phyloP scores from a whole-genome alignment of 192 early-diverging fungal genomes.

The Backusella westeae region DNA sequence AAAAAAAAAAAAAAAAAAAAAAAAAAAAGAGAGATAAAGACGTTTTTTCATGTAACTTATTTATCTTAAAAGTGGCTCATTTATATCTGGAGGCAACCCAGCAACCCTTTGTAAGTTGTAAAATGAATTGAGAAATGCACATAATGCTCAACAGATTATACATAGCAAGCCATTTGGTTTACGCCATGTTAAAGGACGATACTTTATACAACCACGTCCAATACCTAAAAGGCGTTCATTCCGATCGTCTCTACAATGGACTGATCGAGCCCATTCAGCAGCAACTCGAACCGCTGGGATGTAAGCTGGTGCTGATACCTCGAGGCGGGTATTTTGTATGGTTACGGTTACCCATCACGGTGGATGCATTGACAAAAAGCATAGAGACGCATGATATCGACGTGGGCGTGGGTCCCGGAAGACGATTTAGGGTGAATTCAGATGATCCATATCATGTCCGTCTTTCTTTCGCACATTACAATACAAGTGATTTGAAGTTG shows the following conservation, averaged over 20 bases:
- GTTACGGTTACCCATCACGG: slow-evolving; percentile 21
- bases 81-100: slow-evolving; percentile 32
- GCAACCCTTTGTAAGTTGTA: slow-evolving; percentile 19
- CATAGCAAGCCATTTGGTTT: slow-evolving; percentile 13
- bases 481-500: not conserved
- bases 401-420: not conserved
- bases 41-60: not conserved
- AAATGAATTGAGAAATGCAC: too few relatives aligned
- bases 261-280: slow-evolving; percentile 16
- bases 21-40: not conserved
- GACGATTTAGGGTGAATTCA: not conserved
- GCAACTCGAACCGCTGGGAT: slow-evolving; percentile 26
- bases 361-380: not conserved
- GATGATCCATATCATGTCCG: slow-evolving; percentile 12
- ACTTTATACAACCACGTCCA: slow-evolving; percentile 12
- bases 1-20: not conserved
- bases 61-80: slow-evolving; percentile 24
- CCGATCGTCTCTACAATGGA: slow-evolving; percentile 12
- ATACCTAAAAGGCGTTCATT: not conserved
- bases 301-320: slow-evolving; percentile 8
- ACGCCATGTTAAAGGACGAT: not conserved
- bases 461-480: slow-evolving; percentile 32
- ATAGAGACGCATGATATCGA: not conserved
- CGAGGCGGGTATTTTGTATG: slow-evolving; percentile 38
- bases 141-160: not conserved